phyloP scores from a whole-genome alignment of 202 grass and related monocot genomes.

The Carex arenaria region DNA sequence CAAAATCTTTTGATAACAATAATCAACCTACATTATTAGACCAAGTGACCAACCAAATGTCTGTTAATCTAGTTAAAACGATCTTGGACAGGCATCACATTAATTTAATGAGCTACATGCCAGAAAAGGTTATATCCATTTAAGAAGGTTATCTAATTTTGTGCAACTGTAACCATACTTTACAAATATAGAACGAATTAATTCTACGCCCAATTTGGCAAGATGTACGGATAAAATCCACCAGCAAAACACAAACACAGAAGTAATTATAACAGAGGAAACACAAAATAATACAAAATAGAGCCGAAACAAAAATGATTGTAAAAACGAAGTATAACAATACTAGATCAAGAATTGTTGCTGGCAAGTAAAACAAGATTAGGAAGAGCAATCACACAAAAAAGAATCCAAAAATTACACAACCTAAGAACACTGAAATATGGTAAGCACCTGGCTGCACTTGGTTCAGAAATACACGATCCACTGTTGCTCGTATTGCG shows the following conservation, averaged over 20 bases:
- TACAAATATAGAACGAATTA: not conserved
- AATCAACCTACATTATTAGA: not conserved
- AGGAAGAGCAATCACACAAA: not conserved
- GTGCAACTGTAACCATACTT: not conserved
- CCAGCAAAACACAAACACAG: not conserved
- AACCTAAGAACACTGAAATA: not conserved
- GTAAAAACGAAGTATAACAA: not conserved
- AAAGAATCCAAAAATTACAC: not conserved
- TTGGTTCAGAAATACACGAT: constrained; percentile 47
- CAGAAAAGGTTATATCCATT: not conserved
- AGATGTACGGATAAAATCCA: not conserved
- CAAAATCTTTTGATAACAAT: not conserved
- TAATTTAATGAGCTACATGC: not conserved
- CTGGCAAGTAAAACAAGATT: not conserved
- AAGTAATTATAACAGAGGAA: not conserved
- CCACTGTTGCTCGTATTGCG: constrained; percentile 45
- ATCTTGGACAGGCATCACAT: not conserved
- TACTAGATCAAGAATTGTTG: not conserved
- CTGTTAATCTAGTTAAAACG: not conserved
- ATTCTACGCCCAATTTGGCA: not conserved
- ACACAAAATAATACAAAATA: not conserved
- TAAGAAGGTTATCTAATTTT: not conserved
- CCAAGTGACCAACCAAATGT: not conserved
- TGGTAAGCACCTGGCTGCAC: constrained; percentile 35
- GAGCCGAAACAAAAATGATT: not conserved